Evolutionary conservation across 108 stramenopile genomes (phyloP), one percentile per base, ranked within the genome.

Genomic region (Stephanodiscus triporus): DNA sequence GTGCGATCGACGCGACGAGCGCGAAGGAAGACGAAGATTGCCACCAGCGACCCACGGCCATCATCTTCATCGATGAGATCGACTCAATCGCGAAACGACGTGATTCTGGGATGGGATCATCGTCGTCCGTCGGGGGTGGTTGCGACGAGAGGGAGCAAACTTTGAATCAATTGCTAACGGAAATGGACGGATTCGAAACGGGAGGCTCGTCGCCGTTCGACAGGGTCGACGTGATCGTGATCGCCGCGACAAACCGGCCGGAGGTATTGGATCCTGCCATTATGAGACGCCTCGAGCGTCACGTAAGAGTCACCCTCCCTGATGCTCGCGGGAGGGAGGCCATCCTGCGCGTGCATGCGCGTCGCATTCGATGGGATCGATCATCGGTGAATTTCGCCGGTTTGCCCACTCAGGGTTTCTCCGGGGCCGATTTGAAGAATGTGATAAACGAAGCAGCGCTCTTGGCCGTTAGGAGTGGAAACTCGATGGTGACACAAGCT

Each of bases 31-130:
- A 45, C 20, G 29, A 59, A n/a, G 22, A 50, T 45, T 34, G 5
- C 4, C 57, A 69, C 29, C 68, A 53, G 45, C 75, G 68, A 61
- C 80, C 91, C 14, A 77, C 83, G 9, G 89, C 91, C 47, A 93
- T 99, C 40, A 88, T 99, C 45, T 99, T 99, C 71, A 97, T 99
- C 57, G 98, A 99, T 78, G 98, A 99, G 77, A 88, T 99, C 47
- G 98, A 99, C 75, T 96, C 96, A 53, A 60, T 99, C 45, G 98
- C 94, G 55, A 92, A 89, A 68, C 65, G 82, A 9, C 81, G 94
- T 42, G 80, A 81, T 43, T 71, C 75, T 8, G 80, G 80, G 27
- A 3, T 32, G 2, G 73, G 73, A 26, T 36, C 63, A 2, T 47
- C 38, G 30, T 75, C 79, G 40, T 65, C 81, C 36, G 26, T 85